Evolutionary conservation across 2,329 filamentous ascomycete species (phyloP), one percentile per base, ranked within the genome.

Genomic region (Diaporthe eres): DNA sequence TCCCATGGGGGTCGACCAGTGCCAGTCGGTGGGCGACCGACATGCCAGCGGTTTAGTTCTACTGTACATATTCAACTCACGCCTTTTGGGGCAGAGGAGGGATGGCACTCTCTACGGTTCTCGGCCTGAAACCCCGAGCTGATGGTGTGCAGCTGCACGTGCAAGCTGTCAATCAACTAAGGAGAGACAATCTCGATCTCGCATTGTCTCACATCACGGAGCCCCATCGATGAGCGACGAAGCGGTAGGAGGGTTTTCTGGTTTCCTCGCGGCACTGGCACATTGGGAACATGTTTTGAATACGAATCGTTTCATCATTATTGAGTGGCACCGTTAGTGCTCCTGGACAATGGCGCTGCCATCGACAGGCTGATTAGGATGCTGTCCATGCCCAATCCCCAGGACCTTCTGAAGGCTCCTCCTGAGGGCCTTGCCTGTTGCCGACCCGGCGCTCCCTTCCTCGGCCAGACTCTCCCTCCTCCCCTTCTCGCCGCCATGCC

Each of bases 381-480:
- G 60, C 61, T 77, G 72, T 44, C 68, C 75, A 61, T 80, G 72
- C 4, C 85, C 85, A 39, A 88, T 82, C 37, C 86, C 86, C 7
- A 88, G 81, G 4, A 87, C 87, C 78, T 83, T 84, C 76, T 88
- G 86, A 75, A 89, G 77, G 77, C 88, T 88, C 75, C 84, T 83
- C 72, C 87, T 82, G 57, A 89, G 85, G 2, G 84, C 84, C 77
- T 86, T 87, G 3, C 83, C 83, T 1, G 81, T 75, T 5, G 81
- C 51, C 8, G 71, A 76, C 8, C 61, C 71, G 13, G 71, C 74
- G 42, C 71, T 74, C 12, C 75, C 75, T 13, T 77, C 75, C 4
- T 77, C 75, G 4, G 74, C 74, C 28, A 67, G 31, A 25, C 75
- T 76, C n/a, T 76, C 71, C 70, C 71, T 73, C 34, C 72, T 74